A percentile compares a stretch with the other conserved stretches of the same genome.
Evolutionary conservation across 257 asterid species (phyloP).

Genomic region (Oldenlandia corymbosa): DNA sequence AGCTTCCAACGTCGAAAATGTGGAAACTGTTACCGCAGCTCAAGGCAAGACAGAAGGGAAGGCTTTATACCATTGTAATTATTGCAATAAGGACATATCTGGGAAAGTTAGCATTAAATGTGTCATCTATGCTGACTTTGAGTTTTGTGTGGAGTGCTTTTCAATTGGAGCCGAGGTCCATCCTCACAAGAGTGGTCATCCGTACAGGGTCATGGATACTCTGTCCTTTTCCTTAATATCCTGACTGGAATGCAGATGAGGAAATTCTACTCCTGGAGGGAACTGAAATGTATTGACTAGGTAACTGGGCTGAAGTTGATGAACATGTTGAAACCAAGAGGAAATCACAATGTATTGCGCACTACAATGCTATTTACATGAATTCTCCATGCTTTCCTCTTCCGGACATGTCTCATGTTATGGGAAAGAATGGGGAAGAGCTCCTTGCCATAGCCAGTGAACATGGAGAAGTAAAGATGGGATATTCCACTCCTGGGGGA

Average conservation of each 20-base stretch:
- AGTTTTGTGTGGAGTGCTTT: slow-evolving; percentile 94
- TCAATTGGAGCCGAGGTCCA: slow-evolving; percentile 93
- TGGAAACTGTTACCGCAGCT: slow-evolving; percentile 56
- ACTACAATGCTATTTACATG: slow-evolving; percentile 59
- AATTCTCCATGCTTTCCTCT: slow-evolving; percentile 89
- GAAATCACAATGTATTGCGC: slow-evolving; percentile 66
- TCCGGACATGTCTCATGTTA: slow-evolving; percentile 98
- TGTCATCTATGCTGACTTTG: slow-evolving; percentile 85
- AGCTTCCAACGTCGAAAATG: slow-evolving; percentile 55
- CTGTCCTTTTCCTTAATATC: slow-evolving; percentile 79
- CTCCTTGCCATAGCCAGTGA: slow-evolving; percentile 95
- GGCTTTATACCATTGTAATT: slow-evolving; percentile 92
- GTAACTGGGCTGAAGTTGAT: slow-evolving; percentile 92
- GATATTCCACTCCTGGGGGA: slow-evolving; percentile 45
- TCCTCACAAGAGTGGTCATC: slow-evolving; percentile 93
- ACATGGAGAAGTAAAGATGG: slow-evolving; percentile 50
- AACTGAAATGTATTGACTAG: slow-evolving; percentile 92
- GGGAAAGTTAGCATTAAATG: slow-evolving; percentile 95
- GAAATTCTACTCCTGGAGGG: slow-evolving; percentile 98
- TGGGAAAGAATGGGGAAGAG: slow-evolving; percentile 94
- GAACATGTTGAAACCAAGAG: slow-evolving; percentile 98
- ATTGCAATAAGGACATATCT: slow-evolving; percentile 89
- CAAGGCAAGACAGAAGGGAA: slow-evolving; percentile 68
- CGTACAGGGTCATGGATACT: slow-evolving; percentile 92
- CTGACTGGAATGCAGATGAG: slow-evolving; percentile 97